These are phyloP conservation scores for Telfairia occidentalis DNA, from an alignment of 331 rosid species.

Conservation along the genomic window DNA sequence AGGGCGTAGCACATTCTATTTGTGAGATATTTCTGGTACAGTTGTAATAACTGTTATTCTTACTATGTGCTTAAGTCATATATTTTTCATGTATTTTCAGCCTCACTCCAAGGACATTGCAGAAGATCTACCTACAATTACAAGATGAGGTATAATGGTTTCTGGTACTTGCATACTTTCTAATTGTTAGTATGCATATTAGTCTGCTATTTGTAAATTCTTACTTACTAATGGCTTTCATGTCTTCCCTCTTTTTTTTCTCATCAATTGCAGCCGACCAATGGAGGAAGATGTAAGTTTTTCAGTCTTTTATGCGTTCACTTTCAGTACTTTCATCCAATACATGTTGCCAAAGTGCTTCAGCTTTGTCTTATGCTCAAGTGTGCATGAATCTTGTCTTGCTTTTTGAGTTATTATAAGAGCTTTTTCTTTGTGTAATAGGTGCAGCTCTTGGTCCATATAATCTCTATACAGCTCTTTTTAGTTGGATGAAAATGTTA, in stretches of 20 bases:
- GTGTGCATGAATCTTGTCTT: neutral
- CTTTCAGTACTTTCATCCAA: neutral
- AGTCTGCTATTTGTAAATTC: neutral
- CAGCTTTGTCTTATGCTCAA: neutral
- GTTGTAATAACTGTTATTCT: neutral
- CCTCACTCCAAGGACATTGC: neutral
- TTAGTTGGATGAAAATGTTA: neutral
- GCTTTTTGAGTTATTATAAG: neutral
- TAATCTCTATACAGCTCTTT: neutral
- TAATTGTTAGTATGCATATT: neutral
- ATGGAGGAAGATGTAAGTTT: slow-evolving; percentile 84
- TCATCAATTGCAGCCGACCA: slow-evolving; percentile 33
- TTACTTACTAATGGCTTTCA: neutral
- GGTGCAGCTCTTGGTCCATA: neutral
- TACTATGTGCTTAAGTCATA: neutral
- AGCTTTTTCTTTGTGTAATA: neutral
- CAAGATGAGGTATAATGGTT: slow-evolving; percentile 5
- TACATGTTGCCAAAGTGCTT: neutral
- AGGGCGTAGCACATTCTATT: neutral
- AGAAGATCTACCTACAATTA: neutral
- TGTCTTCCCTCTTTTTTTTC: neutral
- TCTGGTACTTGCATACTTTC: neutral
- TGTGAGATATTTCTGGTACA: neutral
- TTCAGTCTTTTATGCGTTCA: neutral
- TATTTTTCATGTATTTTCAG: neutral